Conservation (phyloP, 2,329 filamentous ascomycete species). For the Whalleya microplaca region DNA sequence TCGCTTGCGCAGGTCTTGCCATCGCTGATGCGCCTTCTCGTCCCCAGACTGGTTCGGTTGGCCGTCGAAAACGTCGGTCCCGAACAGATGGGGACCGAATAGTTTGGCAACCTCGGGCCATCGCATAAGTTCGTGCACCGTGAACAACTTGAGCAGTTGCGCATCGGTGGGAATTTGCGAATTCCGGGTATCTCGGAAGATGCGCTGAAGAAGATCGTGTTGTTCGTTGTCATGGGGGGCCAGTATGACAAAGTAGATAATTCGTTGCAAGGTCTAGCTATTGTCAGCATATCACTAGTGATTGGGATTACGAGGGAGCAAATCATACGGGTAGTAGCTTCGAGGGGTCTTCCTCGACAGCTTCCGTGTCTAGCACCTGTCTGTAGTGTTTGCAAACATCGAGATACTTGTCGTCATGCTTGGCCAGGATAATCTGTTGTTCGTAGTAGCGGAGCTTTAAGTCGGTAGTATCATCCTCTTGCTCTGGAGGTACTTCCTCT, state of each 20-base stretch:
- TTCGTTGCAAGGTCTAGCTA: conserved; percentile 79
- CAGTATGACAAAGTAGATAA: conserved; percentile 97
- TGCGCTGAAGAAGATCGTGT: conserved; percentile 92
- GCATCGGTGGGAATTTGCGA: conserved; percentile 77
- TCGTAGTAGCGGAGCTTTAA: conserved; percentile 96
- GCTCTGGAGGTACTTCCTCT: conserved; percentile 77
- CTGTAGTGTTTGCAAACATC: conserved; percentile 98
- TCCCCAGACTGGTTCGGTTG: conserved; percentile 68
- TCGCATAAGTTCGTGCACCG: conserved; percentile 94
- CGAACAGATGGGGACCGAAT: conserved; percentile 85
- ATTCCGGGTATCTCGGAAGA: conserved; percentile 84
- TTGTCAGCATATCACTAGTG: conserved; percentile 17
- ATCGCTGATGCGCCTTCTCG: conserved; percentile 80
- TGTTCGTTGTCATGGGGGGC: conserved; percentile 98
- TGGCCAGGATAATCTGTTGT: conserved; percentile 93
- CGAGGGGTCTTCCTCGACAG: conserved; percentile 85
- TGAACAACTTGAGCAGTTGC: conserved; percentile 90
- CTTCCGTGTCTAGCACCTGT: conserved; percentile 94
- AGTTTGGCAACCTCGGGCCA: conserved; percentile 92
- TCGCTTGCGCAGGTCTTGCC: conserved; percentile 94
- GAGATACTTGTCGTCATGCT: conserved; percentile 96
- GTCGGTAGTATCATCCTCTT: conserved; percentile 90
- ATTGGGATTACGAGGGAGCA: neutral
- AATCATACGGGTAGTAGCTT: conserved; percentile 80
- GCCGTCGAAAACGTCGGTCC: conserved; percentile 86